phyloP scores from a whole-genome alignment of 768 basidiomycete species.

The Exsudoporus frostii region DNA sequence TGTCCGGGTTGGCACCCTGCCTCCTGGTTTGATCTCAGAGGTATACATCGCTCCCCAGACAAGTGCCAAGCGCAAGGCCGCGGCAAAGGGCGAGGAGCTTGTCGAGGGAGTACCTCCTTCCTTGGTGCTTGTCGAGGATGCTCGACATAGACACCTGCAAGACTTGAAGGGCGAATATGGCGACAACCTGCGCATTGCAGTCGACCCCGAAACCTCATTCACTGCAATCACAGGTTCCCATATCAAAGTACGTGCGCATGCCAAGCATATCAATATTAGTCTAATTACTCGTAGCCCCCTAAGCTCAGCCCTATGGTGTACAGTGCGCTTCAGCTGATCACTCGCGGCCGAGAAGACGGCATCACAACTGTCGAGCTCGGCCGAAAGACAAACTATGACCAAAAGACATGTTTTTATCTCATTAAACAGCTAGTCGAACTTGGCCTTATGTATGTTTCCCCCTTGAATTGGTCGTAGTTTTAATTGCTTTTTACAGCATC shows the following conservation, averaged over 20 bases:
- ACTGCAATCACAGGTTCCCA: slow-evolving; percentile 83
- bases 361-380: slow-evolving; percentile 78
- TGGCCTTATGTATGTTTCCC: slow-evolving; percentile 59
- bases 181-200: slow-evolving; percentile 65
- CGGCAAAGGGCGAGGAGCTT: slow-evolving; percentile 50
- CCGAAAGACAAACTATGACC: slow-evolving; percentile 76
- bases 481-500: slow-evolving; percentile 40
- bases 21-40: slow-evolving; percentile 55
- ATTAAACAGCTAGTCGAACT: slow-evolving; percentile 72
- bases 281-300: slow-evolving; percentile 49
- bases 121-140: slow-evolving; percentile 55
- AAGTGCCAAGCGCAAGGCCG: slow-evolving; percentile 63
- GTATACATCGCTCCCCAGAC: slow-evolving; percentile 78
- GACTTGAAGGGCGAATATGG: slow-evolving; percentile 59
- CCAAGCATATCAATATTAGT: background rate
- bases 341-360: slow-evolving; percentile 75
- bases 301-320: slow-evolving; percentile 87
- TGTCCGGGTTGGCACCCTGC: slow-evolving; percentile 70
- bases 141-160: slow-evolving; percentile 50
- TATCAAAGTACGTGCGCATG: slow-evolving; percentile 55
- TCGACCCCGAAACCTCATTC: slow-evolving; percentile 71
- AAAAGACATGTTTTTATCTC: slow-evolving; percentile 87
- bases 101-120: slow-evolving; percentile 42
- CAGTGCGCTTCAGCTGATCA: slow-evolving; percentile 76
- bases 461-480: background rate